Conservation (phyloP, 2,329 filamentous ascomycete species). For the Monilinia polystroma region DNA sequence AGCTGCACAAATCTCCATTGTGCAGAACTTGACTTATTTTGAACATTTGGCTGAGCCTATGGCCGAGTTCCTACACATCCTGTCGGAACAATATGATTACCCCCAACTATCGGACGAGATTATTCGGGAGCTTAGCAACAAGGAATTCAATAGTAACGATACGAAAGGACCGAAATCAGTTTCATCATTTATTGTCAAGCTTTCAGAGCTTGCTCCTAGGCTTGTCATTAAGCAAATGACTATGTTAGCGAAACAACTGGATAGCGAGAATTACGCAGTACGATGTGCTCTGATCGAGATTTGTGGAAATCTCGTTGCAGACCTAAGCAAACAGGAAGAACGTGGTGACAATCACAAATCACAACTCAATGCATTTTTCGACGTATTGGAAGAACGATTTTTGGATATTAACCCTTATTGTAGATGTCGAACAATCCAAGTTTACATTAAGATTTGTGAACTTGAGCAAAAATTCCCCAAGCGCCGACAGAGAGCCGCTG, state of each 20-base stretch:
- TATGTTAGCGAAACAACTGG: constrained; percentile 86
- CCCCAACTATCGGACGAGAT: constrained; percentile 93
- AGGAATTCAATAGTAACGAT: constrained; percentile 97
- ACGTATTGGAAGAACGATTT: constrained; percentile 93
- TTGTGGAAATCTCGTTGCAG: constrained; percentile 89
- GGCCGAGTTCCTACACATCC: constrained; percentile 95
- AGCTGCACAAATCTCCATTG: constrained; percentile 96
- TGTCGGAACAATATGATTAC: constrained; percentile 97
- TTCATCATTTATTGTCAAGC: constrained; percentile 86
- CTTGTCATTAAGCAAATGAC: constrained; percentile 98
- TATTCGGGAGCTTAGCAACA: constrained; percentile 89
- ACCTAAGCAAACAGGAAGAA: constrained; percentile 89
- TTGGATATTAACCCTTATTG: constrained; percentile 97
- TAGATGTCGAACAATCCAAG: constrained; percentile 85
- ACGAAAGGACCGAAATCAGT: constrained; percentile 94
- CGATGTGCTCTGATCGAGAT: constrained; percentile 94
- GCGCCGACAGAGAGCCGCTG: constrained; percentile 80
- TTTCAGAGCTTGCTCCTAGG: constrained; percentile 88
- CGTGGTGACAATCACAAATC: constrained; percentile 89
- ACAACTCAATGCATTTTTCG: constrained; percentile 95
- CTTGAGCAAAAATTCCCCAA: constrained; percentile 97
- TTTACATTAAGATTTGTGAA: constrained; percentile 88
- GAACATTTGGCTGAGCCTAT: constrained; percentile 98
- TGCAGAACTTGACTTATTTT: constrained; percentile 96
- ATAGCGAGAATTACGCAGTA: constrained; percentile 95